Evolutionary conservation across 2,329 filamentous ascomycete species (phyloP).

Genomic region (Colletotrichum cereale): DNA sequence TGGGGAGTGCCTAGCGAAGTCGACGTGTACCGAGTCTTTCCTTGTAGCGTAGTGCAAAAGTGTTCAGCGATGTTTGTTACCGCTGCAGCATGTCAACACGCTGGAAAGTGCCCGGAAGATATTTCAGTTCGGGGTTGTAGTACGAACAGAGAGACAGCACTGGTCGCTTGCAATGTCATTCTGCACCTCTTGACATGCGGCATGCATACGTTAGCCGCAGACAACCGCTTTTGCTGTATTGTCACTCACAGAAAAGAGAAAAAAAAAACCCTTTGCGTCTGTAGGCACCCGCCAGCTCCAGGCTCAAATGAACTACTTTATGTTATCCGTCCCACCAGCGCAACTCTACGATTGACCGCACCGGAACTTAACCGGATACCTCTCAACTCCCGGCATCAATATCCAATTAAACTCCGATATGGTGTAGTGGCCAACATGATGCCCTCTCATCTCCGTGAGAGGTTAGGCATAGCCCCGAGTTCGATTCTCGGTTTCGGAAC

Average conservation of each 20-base stretch:
- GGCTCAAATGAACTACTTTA: no score
- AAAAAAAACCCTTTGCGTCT: no score
- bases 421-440: conserved; percentile 40
- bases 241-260: no score
- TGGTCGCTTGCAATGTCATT: no score
- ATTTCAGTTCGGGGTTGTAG: no score
- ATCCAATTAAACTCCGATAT: conserved; percentile 16
- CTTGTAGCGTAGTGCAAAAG: background rate
- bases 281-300: no score
- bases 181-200: no score
- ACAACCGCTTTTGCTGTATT: no score
- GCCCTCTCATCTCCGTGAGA: conserved; percentile 24
- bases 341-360: background rate
- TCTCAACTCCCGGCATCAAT: rapidly evolving
- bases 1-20: background rate
- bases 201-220: no score
- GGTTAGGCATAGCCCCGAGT: conserved; percentile 34
- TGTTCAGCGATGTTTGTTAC: background rate
- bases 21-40: background rate
- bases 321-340: no score
- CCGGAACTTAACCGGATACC: background rate
- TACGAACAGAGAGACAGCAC: no score
- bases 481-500: conserved; percentile 24
- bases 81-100: background rate
- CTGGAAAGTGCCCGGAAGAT: no score